Evolutionary conservation across 257 asterid genomes (phyloP), one percentile per base, ranked within the genome.

Genomic region (Scutellaria baicalensis): DNA sequence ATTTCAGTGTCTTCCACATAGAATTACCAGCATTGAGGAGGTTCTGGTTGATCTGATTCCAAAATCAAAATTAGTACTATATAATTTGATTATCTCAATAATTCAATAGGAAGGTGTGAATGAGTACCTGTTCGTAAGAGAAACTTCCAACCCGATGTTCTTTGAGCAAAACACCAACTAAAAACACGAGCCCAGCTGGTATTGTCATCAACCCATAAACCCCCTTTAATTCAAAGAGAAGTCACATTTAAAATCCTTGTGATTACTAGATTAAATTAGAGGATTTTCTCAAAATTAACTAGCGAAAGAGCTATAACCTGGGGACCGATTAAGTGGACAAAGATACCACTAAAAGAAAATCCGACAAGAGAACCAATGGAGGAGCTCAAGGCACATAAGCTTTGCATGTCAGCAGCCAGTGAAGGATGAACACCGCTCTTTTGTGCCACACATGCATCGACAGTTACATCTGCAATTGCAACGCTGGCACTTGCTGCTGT

Each of bases 381-480:
- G 55, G 97, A 67, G 76, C 99, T 91, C 77, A 94, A 77, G 45
- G 96, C 80, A 31, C 99, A 94, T 66, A 94, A 86, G 81, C 97
- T 91, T 80, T 94, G 99, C 90, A 94, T 86, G 75, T 94, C 96
- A 44, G 96, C 85, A 66, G 99, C 99, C 52, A 91, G 89, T 43
- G 86, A 81, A 59, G 93, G 96, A 77, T 81, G 88, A 55, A 39
- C 66, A 51, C 93, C 92, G 7, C 99, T 94, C 42, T 85, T 91
- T 80, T 91, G 96, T 6, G 96, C 97, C 57, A 91, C 97, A 51
- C 97, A 94, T 20, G 99, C 99, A 75, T 94, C 99, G 6, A 94
- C 86, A 10, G 99, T 94, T 58, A 94, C 99, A 50, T 94, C 99
- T 10, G 99, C 97, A 66, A 94, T 91, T 6, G 99, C 99, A 62